A percentile compares a stretch with the other conserved stretches of the same genome.
These are phyloP conservation scores for Penicillium nordicum DNA, from an alignment of 2,329 filamentous ascomycete species.

Conservation along the genomic window DNA sequence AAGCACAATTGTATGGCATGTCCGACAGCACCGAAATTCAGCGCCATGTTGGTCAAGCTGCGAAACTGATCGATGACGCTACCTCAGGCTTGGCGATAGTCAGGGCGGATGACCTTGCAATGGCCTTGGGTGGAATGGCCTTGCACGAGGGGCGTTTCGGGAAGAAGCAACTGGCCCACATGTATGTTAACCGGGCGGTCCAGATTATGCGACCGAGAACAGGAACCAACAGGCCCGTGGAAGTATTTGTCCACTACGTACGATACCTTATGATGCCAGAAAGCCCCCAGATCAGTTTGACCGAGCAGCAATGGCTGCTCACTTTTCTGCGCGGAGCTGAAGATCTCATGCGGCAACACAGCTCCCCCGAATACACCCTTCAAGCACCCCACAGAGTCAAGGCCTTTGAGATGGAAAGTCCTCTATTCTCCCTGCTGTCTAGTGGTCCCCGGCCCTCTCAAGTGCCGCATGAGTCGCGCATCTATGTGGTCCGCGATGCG, in stretches of 20 bases:
- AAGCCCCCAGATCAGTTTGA: slow-evolving; percentile 7
- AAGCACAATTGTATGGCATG: slow-evolving; percentile 26
- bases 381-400: slow-evolving; percentile 29
- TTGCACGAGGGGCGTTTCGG: slow-evolving; percentile 42
- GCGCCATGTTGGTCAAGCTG: slow-evolving; percentile 27
- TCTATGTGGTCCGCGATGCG: slow-evolving; percentile 35
- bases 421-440: slow-evolving; percentile 41
- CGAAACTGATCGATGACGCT: slow-evolving; percentile 29
- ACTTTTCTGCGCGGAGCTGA: slow-evolving; percentile 37
- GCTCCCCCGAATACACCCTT: slow-evolving; percentile 23
- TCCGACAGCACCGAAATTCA: slow-evolving; percentile 25
- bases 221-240: slow-evolving; percentile 23
- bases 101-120: slow-evolving; percentile 30
- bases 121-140: slow-evolving; percentile 37
- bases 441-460: slow-evolving; percentile 40
- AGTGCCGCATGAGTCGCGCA: slow-evolving; percentile 35
- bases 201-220: slow-evolving; percentile 31
- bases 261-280: slow-evolving; percentile 31
- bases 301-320: slow-evolving; percentile 30
- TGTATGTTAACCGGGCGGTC: slow-evolving; percentile 32
- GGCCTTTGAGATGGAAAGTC: slow-evolving; percentile 37
- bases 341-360: slow-evolving; percentile 34
- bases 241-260: slow-evolving; percentile 36
- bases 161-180: slow-evolving; percentile 24
- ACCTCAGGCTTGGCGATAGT: slow-evolving; percentile 19